Percentiles rank a stretch among this genome's conserved stretches.
Evolutionary conservation across 306 rosid genomes (phyloP).

Genomic region (Nissolia schottii): DNA sequence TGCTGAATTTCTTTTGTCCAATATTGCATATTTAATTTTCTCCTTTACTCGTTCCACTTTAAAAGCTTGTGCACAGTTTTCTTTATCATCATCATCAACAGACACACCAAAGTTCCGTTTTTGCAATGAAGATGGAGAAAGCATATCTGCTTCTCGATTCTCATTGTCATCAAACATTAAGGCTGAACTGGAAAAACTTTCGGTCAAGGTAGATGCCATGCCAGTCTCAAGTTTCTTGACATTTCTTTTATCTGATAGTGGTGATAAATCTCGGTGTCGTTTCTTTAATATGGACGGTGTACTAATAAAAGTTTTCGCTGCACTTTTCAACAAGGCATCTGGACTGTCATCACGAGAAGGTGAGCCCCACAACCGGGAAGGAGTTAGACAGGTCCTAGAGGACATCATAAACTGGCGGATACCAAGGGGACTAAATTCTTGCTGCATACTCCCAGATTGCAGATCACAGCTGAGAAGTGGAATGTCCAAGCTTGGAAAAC

Average conservation of each 20-base stretch:
- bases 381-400: conserved; percentile 79
- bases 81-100: conserved; percentile 52
- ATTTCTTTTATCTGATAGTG: conserved; percentile 72
- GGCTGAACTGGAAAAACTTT: conserved; percentile 74
- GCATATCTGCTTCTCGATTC: conserved; percentile 31
- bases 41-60: conserved; percentile 33
- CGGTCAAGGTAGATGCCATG: conserved; percentile 55
- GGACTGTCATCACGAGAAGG: conserved; percentile 76
- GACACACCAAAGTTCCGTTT: conserved; percentile 27
- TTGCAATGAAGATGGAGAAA: conserved; percentile 42
- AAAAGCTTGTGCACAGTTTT: conserved; percentile 35
- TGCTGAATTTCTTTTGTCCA: conserved; percentile 24
- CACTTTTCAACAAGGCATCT: conserved; percentile 75
- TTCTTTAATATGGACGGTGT: conserved; percentile 94
- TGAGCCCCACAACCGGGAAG: conserved; percentile 88
- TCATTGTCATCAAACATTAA: conserved; percentile 64
- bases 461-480: conserved; percentile 99
- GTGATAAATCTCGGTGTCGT: conserved; percentile 80
- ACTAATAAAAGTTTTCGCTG: conserved; percentile 76
- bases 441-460: conserved; percentile 78
- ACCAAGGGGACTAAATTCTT: conserved; percentile 97
- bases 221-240: conserved; percentile 72
- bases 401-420: conserved; percentile 92
- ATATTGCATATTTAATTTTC: conserved; percentile 25
- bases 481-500: conserved; percentile 81